Evolutionary conservation across 306 rosid genomes (phyloP).

Genomic region (Hippophae rhamnoides): DNA sequence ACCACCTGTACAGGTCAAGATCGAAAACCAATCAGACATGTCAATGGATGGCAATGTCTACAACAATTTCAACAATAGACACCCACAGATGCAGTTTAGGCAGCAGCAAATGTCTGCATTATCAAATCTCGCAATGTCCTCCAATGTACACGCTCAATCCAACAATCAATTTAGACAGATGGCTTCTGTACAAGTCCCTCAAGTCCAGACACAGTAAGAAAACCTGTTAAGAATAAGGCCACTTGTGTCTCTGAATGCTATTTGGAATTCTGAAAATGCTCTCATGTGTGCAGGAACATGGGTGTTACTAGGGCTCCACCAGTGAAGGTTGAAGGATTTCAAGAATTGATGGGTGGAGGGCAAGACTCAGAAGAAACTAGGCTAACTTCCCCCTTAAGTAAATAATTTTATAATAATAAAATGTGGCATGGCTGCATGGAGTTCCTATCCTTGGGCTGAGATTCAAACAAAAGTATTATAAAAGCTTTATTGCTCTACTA

Average conservation of each 20-base stretch:
- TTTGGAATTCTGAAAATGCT: conserved; percentile 9
- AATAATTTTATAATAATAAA: conserved; percentile 19
- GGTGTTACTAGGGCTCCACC: conserved; percentile 74
- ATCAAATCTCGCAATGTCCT: conserved; percentile 49
- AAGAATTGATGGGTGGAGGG: conserved; percentile 88
- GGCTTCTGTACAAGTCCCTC: conserved; percentile 51
- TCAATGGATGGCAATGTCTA: conserved; percentile 52
- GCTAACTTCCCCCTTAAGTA: conserved; percentile 57
- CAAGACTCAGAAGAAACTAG: conserved; percentile 78
- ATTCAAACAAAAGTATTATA: too few relatives aligned
- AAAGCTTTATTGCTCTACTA: too few relatives aligned
- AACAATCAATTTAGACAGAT: conserved; percentile 63
- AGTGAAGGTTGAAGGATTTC: conserved; percentile 89
- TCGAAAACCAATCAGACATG: conserved; percentile 60
- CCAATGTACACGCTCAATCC: conserved; percentile 55
- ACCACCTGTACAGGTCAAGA: conserved; percentile 80
- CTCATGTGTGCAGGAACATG: conserved; percentile 50
- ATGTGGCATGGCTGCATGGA: too few relatives aligned
- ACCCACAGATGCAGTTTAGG: conserved; percentile 67
- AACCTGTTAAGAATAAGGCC: conserved; percentile 11
- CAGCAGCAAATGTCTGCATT: conserved; percentile 70
- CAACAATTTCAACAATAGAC: conserved; percentile 40
- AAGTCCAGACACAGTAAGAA: conserved; percentile 67
- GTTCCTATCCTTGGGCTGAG: too few relatives aligned
- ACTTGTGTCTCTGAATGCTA: conserved; percentile 6